These are phyloP conservation scores for Gliomastix tumulicola DNA, from an alignment of 2,329 filamentous ascomycete genomes.

Conservation along the genomic window DNA sequence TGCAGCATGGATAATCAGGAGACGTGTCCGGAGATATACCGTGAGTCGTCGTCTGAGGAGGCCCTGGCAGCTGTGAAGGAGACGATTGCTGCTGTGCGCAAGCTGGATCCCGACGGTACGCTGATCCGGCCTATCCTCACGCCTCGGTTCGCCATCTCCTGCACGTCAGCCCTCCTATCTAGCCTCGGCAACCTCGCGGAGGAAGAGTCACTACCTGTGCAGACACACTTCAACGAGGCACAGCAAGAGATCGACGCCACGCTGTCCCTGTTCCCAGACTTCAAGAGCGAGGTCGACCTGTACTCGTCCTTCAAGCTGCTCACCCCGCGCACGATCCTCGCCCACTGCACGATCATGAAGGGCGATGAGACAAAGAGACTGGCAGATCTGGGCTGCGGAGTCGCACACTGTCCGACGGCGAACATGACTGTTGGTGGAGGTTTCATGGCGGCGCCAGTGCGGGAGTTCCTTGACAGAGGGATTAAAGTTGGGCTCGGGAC, in stretches of 20 bases:
- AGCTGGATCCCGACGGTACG: conserved; percentile 26
- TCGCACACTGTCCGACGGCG: conserved; percentile 58
- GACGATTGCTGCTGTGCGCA: conserved; percentile 38
- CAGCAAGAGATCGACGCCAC: conserved; percentile 52
- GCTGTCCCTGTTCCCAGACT: conserved; percentile 45
- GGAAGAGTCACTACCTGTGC: conserved; percentile 37
- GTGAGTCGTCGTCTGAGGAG: conserved; percentile 34
- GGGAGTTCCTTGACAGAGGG: conserved; percentile 46
- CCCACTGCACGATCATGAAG: conserved; percentile 58
- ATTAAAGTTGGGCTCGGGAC: conserved; percentile 63
- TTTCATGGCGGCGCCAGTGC: conserved; percentile 54
- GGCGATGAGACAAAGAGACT: conserved; percentile 46
- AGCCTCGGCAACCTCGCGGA: conserved; percentile 47
- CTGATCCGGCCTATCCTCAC: conserved; percentile 63
- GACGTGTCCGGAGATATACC: conserved; percentile 47
- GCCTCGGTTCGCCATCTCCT: conserved; percentile 61
- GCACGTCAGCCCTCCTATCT: conserved; percentile 50
- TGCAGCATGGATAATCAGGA: conserved; percentile 55
- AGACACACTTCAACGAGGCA: conserved; percentile 64
- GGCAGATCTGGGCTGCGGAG: conserved; percentile 40
- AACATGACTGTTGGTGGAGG: conserved; percentile 58
- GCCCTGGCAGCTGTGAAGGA: conserved; percentile 41
- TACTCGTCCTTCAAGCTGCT: conserved; percentile 51
- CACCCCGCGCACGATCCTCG: conserved; percentile 49
- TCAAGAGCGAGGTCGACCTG: conserved; percentile 49